phyloP scores from a whole-genome alignment of 768 basidiomycete species.

The Leccinum rimulosum region DNA sequence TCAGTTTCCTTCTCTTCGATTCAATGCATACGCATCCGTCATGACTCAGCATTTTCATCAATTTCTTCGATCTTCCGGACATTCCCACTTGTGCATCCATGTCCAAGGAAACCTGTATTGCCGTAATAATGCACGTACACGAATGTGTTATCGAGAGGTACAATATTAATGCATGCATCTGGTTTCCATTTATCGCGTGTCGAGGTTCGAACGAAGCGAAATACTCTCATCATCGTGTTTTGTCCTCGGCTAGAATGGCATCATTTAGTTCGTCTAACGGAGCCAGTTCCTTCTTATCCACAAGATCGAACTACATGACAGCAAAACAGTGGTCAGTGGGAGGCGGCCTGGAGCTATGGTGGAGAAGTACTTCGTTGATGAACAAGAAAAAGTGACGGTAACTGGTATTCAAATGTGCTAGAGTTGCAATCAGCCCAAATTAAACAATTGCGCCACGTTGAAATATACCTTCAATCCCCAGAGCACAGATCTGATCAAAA shows the following conservation, averaged over 20 bases:
- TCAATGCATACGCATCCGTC: conserved; percentile 3
- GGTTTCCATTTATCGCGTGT: background rate
- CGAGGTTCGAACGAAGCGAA: background rate
- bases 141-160: conserved; percentile 12
- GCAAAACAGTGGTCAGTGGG: conserved; percentile 8
- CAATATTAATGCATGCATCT: background rate
- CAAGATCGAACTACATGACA: conserved; percentile 70
- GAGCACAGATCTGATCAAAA: conserved; percentile 97
- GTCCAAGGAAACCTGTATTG: conserved; percentile 12
- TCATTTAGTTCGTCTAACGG: conserved; percentile 95
- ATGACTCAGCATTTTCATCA: background rate
- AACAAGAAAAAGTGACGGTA: conserved; percentile 98
- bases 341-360: background rate
- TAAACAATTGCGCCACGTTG: background rate
- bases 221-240: conserved; percentile 24
- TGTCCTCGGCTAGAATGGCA: conserved; percentile 70
- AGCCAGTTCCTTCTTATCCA: conserved; percentile 96
- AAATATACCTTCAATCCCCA: conserved; percentile 89
- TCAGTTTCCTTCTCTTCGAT: background rate
- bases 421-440: background rate
- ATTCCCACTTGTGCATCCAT: conserved; percentile 1
- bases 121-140: conserved; percentile 7
- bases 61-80: background rate
- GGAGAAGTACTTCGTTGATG: conserved; percentile 76
- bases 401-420: conserved; percentile 97